These are phyloP conservation scores for Thalassiosira pacifica DNA, from an alignment of 352 stramenopile genomes.

Conservation along the genomic window DNA sequence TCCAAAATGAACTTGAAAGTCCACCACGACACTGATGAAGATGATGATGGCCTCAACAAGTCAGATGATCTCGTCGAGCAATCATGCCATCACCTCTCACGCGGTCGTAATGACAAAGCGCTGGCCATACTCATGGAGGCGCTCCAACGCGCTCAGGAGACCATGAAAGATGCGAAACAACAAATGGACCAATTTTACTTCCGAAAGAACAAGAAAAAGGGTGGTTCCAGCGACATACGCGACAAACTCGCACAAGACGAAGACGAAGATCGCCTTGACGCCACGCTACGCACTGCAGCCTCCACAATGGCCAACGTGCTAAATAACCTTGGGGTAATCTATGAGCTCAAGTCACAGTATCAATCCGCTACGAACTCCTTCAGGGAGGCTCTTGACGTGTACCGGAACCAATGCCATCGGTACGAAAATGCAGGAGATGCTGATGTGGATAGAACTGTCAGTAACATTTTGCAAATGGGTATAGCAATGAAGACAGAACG, in stretches of 20 bases:
- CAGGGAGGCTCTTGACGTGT: conserved; percentile 59
- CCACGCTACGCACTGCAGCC: conserved; percentile 32
- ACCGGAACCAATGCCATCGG: conserved; percentile 59
- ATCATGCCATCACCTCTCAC: conserved; percentile 55
- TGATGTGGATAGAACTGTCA: conserved; percentile 64
- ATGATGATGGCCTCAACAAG: conserved; percentile 32
- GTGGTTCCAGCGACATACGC: neutral
- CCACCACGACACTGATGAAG: conserved; percentile 21
- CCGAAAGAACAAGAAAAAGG: conserved; percentile 25
- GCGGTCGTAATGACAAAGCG: conserved; percentile 59
- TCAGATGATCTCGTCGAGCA: conserved; percentile 51
- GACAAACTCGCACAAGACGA: conserved; percentile 33
- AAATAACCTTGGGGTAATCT: conserved; percentile 67
- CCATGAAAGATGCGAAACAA: conserved; percentile 44
- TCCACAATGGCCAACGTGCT: conserved; percentile 60
- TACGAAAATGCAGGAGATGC: conserved; percentile 64
- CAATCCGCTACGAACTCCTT: conserved; percentile 56
- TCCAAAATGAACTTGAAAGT: conserved; percentile 60
- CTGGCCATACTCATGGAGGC: conserved; percentile 45
- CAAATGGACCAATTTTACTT: conserved; percentile 55
- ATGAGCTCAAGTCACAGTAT: conserved; percentile 58
- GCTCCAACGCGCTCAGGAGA: conserved; percentile 36
- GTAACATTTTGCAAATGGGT: conserved; percentile 68
- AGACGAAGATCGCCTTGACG: conserved; percentile 47
- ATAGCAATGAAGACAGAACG: conserved; percentile 54